Percentiles rank a stretch among this genome's conserved stretches.
These are phyloP conservation scores for Cardamine chenopodiifolia DNA, from an alignment of 345 rosid genomes.

Conservation along the genomic window DNA sequence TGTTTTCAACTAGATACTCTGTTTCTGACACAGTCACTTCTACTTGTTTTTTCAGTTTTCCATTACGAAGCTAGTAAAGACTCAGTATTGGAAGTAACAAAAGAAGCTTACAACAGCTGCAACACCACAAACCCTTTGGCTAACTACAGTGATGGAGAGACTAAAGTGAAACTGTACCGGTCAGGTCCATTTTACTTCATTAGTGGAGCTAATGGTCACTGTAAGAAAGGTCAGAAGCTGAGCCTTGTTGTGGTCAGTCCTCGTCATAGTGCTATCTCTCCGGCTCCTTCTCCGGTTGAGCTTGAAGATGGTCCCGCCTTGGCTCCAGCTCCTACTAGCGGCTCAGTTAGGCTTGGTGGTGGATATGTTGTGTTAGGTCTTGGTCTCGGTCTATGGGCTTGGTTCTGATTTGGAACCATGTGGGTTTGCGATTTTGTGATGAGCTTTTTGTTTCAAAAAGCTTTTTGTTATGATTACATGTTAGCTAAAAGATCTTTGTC, in stretches of 20 bases:
- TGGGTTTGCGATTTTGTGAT: not conserved
- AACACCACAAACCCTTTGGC: conserved; percentile 57
- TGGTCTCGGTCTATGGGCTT: conserved; percentile 39
- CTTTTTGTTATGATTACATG: conserved; percentile 24
- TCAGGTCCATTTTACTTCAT: conserved; percentile 78
- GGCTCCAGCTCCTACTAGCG: conserved; percentile 48
- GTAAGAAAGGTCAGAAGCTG: conserved; percentile 80
- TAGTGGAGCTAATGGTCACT: conserved; percentile 73
- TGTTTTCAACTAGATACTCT: conserved; percentile 11
- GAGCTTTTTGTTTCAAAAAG: conserved; percentile 29
- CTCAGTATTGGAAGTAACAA: conserved; percentile 70
- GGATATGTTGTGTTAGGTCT: conserved; percentile 28
- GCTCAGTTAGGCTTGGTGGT: conserved; percentile 24
- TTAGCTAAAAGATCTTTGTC: conserved; percentile 8
- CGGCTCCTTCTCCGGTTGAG: conserved; percentile 74
- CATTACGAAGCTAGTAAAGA: conserved; percentile 35
- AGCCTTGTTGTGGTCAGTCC: conserved; percentile 59
- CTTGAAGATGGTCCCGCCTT: conserved; percentile 57
- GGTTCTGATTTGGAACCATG: conserved; percentile 37
- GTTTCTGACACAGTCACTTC: conserved; percentile 12
- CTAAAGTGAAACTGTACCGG: conserved; percentile 61
- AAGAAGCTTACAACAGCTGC: conserved; percentile 65
- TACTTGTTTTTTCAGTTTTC: conserved; percentile 26
- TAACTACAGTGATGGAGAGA: conserved; percentile 67
- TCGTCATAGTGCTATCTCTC: conserved; percentile 50